These are phyloP conservation scores for Cornus florida DNA, from an alignment of 148 eudicot species.

Conservation along the genomic window DNA sequence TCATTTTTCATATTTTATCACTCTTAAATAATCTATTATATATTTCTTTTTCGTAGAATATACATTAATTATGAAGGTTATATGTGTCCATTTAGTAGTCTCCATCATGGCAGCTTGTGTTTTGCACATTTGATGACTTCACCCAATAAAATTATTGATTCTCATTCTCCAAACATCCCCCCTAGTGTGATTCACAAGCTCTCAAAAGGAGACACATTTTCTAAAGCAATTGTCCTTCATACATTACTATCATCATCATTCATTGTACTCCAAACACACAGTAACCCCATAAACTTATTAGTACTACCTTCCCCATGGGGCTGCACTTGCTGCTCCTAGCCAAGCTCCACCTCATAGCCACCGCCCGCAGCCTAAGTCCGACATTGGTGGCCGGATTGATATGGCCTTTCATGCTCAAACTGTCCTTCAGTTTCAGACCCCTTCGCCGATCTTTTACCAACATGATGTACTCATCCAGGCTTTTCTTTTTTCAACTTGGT, in stretches of 20 bases:
- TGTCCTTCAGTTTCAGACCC: conserved; percentile 24
- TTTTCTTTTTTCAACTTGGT: conserved; percentile 40
- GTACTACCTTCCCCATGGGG: conserved; percentile 15
- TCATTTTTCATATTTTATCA: no score
- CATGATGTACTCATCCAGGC: conserved; percentile 15
- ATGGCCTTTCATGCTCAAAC: conserved; percentile 32
- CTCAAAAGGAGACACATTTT: background rate
- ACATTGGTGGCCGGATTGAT: conserved; percentile 20
- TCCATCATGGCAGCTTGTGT: background rate
- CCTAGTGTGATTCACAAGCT: background rate
- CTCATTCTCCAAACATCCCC: background rate
- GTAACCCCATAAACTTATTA: background rate
- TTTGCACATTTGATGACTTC: background rate
- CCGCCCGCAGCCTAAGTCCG: conserved; percentile 24
- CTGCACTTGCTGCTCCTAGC: conserved; percentile 34
- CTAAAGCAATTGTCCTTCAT: background rate
- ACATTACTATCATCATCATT: background rate
- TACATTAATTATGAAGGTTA: background rate
- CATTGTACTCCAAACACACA: background rate
- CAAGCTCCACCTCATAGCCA: conserved; percentile 33
- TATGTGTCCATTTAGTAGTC: background rate
- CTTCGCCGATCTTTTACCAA: conserved; percentile 18
- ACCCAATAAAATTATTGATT: background rate
- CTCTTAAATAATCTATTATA: no score
- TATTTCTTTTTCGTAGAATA: background rate